These are phyloP conservation scores for Eutypa lata DNA, from an alignment of 2,329 filamentous ascomycete genomes.

Conservation along the genomic window DNA sequence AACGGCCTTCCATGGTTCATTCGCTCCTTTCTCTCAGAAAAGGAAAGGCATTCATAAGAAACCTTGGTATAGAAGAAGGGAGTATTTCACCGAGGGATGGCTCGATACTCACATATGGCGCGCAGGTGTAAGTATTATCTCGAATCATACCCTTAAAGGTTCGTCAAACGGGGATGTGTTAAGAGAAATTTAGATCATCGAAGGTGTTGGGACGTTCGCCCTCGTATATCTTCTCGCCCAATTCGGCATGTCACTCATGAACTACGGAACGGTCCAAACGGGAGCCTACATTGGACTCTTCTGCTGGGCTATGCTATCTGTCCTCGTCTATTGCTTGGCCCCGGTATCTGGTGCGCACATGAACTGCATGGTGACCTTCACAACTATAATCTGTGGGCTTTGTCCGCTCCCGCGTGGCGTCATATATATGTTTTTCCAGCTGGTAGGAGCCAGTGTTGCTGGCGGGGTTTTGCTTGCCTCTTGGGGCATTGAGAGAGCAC, in stretches of 20 bases:
- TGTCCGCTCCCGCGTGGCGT: constrained; percentile 46
- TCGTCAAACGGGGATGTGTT: neutral
- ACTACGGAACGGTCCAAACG: constrained; percentile 22
- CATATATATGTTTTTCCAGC: constrained; percentile 45
- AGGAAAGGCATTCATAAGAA: neutral
- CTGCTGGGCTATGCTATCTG: constrained; percentile 37
- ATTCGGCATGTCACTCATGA: constrained; percentile 26
- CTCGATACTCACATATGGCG: neutral
- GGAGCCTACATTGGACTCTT: constrained; percentile 34
- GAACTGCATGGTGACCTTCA: constrained; percentile 51
- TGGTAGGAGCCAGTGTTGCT: constrained; percentile 39
- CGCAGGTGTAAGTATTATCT: neutral
- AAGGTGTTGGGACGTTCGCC: constrained; percentile 25
- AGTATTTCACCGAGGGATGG: neutral
- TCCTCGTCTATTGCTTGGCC: constrained; percentile 48
- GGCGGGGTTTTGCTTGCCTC: constrained; percentile 34
- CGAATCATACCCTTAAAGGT: neutral
- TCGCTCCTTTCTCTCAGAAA: neutral
- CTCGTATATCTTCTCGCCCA: constrained; percentile 30
- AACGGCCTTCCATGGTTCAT: neutral
- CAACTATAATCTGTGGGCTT: constrained; percentile 48
- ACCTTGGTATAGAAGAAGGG: neutral
- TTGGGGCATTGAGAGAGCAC: constrained; percentile 28
- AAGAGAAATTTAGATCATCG: constrained; percentile 21
- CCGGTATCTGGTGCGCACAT: constrained; percentile 50